Conservation (phyloP, 108 stramenopile genomes). For the Seminavis robusta region DNA sequence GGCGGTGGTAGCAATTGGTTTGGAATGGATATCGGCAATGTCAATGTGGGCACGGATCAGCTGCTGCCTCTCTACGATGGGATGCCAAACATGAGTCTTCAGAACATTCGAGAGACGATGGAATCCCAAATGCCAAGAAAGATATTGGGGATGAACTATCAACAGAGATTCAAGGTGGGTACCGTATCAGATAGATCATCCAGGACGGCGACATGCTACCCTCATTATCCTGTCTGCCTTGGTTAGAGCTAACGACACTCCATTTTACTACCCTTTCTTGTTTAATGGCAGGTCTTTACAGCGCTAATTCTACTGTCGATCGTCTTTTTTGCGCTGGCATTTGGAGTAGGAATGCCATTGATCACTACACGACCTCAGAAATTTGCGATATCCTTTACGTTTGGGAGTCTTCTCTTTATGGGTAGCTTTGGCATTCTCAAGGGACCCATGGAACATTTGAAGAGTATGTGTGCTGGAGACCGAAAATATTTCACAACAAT, state of each 20-base stretch:
- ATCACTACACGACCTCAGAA: slow-evolving; percentile 88
- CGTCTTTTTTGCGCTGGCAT: slow-evolving; percentile 87
- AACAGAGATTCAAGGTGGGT: slow-evolving; percentile 76
- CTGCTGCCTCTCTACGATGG: slow-evolving; percentile 46
- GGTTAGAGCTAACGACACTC: not conserved
- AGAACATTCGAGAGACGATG: slow-evolving; percentile 71
- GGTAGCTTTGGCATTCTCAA: slow-evolving; percentile 83
- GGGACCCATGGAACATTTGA: slow-evolving; percentile 76
- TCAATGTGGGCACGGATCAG: slow-evolving; percentile 19
- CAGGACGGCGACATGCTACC: not conserved
- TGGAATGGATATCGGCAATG: slow-evolving; percentile 32
- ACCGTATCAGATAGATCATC: not conserved
- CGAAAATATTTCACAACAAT: slow-evolving; percentile 73
- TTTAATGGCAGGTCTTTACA: slow-evolving; percentile 60
- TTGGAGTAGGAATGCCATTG: slow-evolving; percentile 89
- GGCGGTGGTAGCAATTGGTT: slow-evolving; percentile 1
- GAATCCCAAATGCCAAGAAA: slow-evolving; percentile 84
- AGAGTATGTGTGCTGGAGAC: slow-evolving; percentile 65
- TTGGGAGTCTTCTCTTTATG: slow-evolving; percentile 92
- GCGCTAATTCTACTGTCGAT: slow-evolving; percentile 71
- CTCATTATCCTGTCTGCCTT: not conserved
- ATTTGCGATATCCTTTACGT: slow-evolving; percentile 91
- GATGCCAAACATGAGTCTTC: slow-evolving; percentile 40
- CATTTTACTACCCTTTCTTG: not conserved
- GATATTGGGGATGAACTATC: slow-evolving; percentile 88